These are phyloP conservation scores for Psophocarpus tetragonolobus DNA, from an alignment of 306 rosid genomes.

Conservation along the genomic window DNA sequence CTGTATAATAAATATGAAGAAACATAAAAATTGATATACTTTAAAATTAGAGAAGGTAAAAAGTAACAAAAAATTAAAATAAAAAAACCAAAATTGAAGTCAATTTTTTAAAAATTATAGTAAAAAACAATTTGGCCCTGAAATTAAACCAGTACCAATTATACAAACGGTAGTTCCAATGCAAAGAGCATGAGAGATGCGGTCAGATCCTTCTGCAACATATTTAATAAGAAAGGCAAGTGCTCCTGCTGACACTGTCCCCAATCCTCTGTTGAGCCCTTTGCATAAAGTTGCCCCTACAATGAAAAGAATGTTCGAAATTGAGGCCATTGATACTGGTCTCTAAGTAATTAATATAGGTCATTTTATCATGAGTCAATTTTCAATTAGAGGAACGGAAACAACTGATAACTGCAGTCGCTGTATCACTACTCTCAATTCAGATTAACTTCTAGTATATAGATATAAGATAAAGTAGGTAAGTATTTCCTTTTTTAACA, in stretches of 20 bases:
- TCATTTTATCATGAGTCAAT: not conserved
- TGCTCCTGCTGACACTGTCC: slow-evolving; percentile 77
- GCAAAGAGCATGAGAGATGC: slow-evolving; percentile 53
- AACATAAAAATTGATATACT: too few species aligned
- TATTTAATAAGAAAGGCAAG: slow-evolving; percentile 64
- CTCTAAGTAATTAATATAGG: not conserved
- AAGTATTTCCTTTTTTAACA: not conserved
- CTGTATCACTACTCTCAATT: not conserved
- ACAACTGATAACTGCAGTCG: not conserved
- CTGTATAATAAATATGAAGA: too few species aligned
- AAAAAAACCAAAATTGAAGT: too few species aligned
- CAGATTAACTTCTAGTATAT: not conserved
- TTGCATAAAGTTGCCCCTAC: slow-evolving; percentile 93
- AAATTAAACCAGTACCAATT: slow-evolving; percentile 47
- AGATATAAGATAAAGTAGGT: not conserved
- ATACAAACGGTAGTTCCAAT: slow-evolving; percentile 70
- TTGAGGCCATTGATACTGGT: not conserved
- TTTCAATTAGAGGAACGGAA: not conserved
- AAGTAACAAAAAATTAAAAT: too few species aligned
- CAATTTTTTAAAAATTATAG: too few species aligned
- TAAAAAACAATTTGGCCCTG: too few species aligned
- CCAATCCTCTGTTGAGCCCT: slow-evolving; percentile 89
- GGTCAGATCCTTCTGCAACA: slow-evolving; percentile 49
- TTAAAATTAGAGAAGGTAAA: too few species aligned
- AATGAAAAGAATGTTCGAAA: not conserved